Evolutionary conservation across 331 rosid species (phyloP), one percentile per base, ranked within the genome.

Genomic region (Prunus yedoensis): DNA sequence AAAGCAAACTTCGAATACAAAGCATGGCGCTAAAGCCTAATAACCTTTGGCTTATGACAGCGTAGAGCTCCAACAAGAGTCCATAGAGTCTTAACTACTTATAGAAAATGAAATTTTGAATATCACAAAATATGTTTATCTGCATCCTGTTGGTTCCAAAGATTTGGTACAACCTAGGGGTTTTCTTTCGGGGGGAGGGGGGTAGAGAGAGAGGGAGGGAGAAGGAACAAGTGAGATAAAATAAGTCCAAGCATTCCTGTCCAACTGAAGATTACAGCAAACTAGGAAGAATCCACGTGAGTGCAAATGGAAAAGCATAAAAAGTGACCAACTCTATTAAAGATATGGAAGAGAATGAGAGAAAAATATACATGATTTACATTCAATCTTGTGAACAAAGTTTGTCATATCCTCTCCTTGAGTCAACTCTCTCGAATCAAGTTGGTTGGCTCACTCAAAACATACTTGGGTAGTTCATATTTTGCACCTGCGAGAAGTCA

Each of bases 391-490:
- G 82, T 38, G 51, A 88, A 76, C 88, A 69, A 88, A 80, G 82
- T 53, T n/a, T 66, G 62, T 28, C 62, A 15, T 27, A 56, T 70
- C 63, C 9, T 72, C 82, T 74, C 60, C 60, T 28, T 25, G 20
- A 67, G 70, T 87, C 73, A 89, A 83, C 74, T 74, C 60, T 95
- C 97, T 35, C 73, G 91, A 76, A 95, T 95, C 90, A 92, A 68
- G 92, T 95, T 95, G 80, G 97, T 90, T 47, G 99, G 99, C 86
- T 95, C 99, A 51, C 98, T 95, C 94, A 95, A 83, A 72, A 95
- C 99, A 69, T 95, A 92, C 88, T 89, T 95, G 28, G 99, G 98
- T 49, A 95, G 87, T 68, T 95, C 99, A 54, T 95, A 95, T 87
- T 92, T 92, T 3, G 98, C 97, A 35, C 99, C 99, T 95, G 93